Conservation (phyloP, 495 filamentous ascomycete species). For the Talaromyces nanjingensis region DNA sequence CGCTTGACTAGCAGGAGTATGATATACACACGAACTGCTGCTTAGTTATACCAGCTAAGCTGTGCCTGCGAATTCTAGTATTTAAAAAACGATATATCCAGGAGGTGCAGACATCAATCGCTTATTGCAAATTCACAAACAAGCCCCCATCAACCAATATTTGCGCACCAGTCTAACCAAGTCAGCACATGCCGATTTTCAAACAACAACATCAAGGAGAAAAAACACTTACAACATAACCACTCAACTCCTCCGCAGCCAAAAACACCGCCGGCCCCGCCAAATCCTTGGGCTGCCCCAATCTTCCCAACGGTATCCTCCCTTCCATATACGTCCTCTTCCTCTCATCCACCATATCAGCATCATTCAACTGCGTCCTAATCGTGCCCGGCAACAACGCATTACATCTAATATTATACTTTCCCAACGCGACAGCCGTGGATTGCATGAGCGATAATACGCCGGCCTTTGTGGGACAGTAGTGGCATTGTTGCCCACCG, state of each 20-base stretch:
- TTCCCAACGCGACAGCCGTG: conserved; percentile 69
- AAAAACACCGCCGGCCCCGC: conserved; percentile 82
- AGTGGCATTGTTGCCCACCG: conserved; percentile 73
- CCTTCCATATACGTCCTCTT: conserved; percentile 83
- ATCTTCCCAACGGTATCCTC: conserved; percentile 71
- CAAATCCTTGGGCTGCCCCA: conserved; percentile 61
- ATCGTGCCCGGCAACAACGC: conserved; percentile 82
- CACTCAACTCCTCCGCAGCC: conserved; percentile 66
- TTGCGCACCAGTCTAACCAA: conserved; percentile 64
- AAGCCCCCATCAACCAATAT: conserved; percentile 79
- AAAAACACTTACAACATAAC: conserved; percentile 52
- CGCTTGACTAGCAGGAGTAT: not conserved
- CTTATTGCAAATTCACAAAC: conserved; percentile 60
- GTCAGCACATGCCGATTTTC: not conserved
- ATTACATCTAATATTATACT: conserved; percentile 74
- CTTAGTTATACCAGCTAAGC: not conserved
- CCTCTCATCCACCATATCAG: conserved; percentile 56
- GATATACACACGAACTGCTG: not conserved
- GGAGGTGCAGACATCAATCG: not conserved
- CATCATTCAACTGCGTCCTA: conserved; percentile 78
- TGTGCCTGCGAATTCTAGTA: not conserved
- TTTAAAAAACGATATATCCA: not conserved
- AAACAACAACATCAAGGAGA: conserved; percentile 6
- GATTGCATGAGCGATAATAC: conserved; percentile 80
- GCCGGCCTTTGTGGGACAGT: conserved; percentile 88